Conservation (phyloP, 1,139 yeast genomes). For the Pichia terricola region DNA sequence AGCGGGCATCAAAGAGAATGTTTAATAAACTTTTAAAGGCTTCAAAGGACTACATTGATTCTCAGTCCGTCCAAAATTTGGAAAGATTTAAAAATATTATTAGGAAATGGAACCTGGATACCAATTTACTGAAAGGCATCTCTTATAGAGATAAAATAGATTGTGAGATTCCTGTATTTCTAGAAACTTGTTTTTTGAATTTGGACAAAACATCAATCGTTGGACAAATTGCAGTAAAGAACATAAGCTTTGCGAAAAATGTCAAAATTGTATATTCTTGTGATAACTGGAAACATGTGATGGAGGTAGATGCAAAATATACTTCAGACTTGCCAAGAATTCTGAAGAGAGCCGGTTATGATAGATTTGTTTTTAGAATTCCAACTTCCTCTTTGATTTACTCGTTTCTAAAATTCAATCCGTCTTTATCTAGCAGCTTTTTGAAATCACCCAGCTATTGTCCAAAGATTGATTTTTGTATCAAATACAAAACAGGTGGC, state of each 20-base stretch:
- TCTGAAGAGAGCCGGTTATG: conserved; percentile 41
- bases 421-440: no score
- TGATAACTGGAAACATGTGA: conserved; percentile 65
- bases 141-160: conserved; percentile 33
- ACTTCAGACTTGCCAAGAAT: conserved; percentile 50
- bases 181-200: conserved; percentile 57
- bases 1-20: background rate
- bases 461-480: conserved; percentile 43
- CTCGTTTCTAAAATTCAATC: conserved; percentile 13
- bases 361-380: conserved; percentile 46
- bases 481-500: conserved; percentile 42
- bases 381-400: conserved; percentile 29
- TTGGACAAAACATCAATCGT: conserved; percentile 46
- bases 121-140: conserved; percentile 23
- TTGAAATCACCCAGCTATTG: no score
- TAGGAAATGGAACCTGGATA: conserved; percentile 41
- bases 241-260: conserved; percentile 51
- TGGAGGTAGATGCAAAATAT: conserved; percentile 59
- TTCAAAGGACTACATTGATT: conserved; percentile 20
- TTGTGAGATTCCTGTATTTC: conserved; percentile 41
- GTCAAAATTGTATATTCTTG: conserved; percentile 60
- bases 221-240: conserved; percentile 70
- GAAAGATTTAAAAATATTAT: conserved; percentile 16
- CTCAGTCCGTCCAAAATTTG: conserved; percentile 3
- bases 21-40: conserved; percentile 11